These are phyloP conservation scores for Colletotrichum sp. DNA, from an alignment of 2,329 filamentous ascomycete species.

Conservation along the genomic window DNA sequence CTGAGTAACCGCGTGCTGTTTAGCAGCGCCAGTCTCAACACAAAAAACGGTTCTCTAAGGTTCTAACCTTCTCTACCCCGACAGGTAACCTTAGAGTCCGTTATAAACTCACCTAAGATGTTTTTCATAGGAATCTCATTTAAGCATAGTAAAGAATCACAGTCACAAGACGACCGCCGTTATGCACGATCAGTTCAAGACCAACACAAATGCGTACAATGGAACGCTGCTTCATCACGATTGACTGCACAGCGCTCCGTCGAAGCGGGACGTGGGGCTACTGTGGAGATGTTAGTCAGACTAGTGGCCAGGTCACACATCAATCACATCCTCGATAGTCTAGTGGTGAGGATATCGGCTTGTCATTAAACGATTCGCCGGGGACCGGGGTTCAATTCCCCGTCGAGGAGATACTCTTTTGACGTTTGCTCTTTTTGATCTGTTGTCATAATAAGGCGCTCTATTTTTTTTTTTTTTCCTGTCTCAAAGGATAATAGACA, in stretches of 20 bases:
- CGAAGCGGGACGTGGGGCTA: not conserved
- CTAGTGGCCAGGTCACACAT: no score
- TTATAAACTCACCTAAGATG: not conserved
- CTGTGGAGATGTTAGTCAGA: not conserved
- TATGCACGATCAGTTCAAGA: not conserved
- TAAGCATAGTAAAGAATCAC: not conserved
- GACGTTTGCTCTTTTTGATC: not conserved
- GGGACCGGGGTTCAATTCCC: conserved; percentile 21
- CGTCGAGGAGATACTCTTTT: conserved; percentile 4
- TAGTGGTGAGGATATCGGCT: conserved; percentile 22
- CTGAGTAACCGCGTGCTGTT: not conserved
- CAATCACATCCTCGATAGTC: conserved; percentile 14
- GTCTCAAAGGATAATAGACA: no score
- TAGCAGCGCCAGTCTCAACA: not conserved
- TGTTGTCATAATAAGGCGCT: accelerated
- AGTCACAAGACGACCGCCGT: not conserved
- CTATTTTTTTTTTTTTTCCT: no score
- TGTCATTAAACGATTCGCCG: conserved; percentile 6
- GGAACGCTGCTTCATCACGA: not conserved
- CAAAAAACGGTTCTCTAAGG: not conserved
- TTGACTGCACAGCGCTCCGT: not conserved
- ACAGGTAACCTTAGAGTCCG: not conserved
- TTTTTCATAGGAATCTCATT: not conserved
- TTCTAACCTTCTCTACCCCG: not conserved
- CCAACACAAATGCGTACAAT: not conserved